Conservation (phyloP, 768 basidiomycete species). For the Tulasnella sp. region DNA sequence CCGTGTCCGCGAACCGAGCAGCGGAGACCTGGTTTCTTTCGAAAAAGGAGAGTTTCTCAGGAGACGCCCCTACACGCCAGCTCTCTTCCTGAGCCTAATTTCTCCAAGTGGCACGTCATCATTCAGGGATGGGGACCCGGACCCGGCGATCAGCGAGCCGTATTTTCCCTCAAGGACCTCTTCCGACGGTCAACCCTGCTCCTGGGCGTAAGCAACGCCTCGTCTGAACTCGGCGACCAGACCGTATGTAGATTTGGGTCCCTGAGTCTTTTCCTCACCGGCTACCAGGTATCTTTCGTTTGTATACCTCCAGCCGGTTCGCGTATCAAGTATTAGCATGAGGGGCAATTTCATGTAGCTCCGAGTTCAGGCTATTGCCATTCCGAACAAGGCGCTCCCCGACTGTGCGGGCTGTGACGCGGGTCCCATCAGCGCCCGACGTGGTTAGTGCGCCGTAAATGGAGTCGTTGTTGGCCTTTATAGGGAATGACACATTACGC, state of each 20-base stretch:
- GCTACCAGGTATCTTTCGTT: neutral
- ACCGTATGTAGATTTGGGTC: neutral
- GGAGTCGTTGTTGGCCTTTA: neutral
- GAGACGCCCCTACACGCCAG: neutral
- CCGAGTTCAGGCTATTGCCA: constrained; percentile 6
- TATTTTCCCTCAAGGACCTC: neutral
- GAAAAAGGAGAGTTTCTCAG: neutral
- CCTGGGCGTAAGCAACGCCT: neutral
- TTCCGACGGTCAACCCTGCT: neutral
- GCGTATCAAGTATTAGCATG: neutral
- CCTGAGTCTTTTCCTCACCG: neutral
- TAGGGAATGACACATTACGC: neutral
- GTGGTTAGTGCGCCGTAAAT: neutral
- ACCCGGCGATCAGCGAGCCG: neutral
- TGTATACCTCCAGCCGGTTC: neutral
- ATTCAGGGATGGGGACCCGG: neutral
- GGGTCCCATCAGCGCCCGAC: neutral
- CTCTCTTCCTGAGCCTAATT: neutral
- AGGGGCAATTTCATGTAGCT: neutral
- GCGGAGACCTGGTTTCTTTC: neutral
- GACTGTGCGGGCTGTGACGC: neutral
- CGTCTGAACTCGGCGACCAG: neutral
- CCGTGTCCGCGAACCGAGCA: neutral
- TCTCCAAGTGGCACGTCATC: constrained; percentile 4
- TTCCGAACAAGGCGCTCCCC: neutral